These are phyloP conservation scores for Botrytis squamosa DNA, from an alignment of 2,329 filamentous ascomycete species.

Conservation along the genomic window DNA sequence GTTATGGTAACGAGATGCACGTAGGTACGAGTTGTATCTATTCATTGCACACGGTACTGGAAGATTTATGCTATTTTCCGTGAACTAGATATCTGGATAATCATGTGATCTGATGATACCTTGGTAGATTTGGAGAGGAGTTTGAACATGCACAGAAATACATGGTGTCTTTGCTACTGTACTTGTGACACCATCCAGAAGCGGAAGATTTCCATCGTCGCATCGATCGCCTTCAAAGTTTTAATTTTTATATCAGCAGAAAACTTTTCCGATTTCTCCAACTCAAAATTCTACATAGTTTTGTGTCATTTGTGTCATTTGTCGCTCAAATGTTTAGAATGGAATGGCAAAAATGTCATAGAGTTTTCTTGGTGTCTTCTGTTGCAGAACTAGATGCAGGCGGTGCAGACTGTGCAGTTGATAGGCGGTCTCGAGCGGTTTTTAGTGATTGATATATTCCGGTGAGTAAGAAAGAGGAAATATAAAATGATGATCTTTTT, in stretches of 20 bases:
- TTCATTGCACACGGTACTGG: not conserved
- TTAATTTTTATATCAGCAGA: not conserved
- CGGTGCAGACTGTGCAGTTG: not conserved
- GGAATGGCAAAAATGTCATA: not conserved
- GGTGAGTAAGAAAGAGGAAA: not conserved
- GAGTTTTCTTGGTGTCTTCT: conserved; percentile 7
- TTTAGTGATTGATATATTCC: not conserved
- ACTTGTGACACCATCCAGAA: not conserved
- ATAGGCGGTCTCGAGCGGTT: not conserved
- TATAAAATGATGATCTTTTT: not conserved
- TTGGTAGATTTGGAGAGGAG: not conserved
- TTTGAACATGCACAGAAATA: not conserved
- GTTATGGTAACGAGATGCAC: not conserved
- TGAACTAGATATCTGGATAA: not conserved
- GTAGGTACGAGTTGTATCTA: not conserved
- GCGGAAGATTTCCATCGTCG: not conserved
- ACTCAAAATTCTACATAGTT: not conserved
- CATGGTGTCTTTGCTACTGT: not conserved
- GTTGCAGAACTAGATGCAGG: not conserved
- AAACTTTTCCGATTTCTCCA: not conserved
- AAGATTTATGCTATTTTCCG: not conserved
- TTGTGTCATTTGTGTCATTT: conserved; percentile 1
- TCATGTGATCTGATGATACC: conserved; percentile 3
- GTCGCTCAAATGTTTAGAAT: not conserved
- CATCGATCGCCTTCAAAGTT: not conserved